These are phyloP conservation scores for Aspergillus sp. DNA, from an alignment of 2,329 filamentous ascomycete genomes.

Conservation along the genomic window DNA sequence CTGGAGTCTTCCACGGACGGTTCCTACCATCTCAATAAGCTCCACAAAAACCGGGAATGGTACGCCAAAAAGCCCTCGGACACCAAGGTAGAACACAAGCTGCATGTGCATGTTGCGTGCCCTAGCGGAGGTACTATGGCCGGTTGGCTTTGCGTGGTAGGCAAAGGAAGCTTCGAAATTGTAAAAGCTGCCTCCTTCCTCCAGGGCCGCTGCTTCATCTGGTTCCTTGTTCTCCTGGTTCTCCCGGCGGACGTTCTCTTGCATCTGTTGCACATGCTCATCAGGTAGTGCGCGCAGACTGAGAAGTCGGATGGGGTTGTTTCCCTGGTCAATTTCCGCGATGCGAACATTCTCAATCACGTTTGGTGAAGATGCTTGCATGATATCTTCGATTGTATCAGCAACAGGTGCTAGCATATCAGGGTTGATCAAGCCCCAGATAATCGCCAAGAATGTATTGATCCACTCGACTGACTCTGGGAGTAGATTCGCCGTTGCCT, in stretches of 20 bases:
- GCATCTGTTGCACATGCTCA: conserved; percentile 77
- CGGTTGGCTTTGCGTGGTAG: conserved; percentile 82
- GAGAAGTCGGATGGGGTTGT: conserved; percentile 84
- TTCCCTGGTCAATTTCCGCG: conserved; percentile 92
- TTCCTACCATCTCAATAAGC: conserved; percentile 87
- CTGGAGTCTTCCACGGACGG: conserved; percentile 78
- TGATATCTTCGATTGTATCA: conserved; percentile 93
- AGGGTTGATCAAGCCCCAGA: conserved; percentile 92
- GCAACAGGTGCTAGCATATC: conserved; percentile 92
- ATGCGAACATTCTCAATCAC: conserved; percentile 94
- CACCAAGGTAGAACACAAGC: conserved; percentile 87
- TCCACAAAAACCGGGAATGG: conserved; percentile 89
- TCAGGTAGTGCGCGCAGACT: conserved; percentile 87
- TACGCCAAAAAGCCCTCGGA: conserved; percentile 86
- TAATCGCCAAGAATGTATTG: conserved; percentile 81
- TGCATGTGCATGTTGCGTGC: conserved; percentile 98
- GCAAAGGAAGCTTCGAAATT: conserved; percentile 90
- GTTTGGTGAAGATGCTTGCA: conserved; percentile 91
- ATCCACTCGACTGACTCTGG: conserved; percentile 96
- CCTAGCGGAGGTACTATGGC: conserved; percentile 73
- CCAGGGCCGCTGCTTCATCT: conserved; percentile 83
- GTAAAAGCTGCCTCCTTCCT: conserved; percentile 90
- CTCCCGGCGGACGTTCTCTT: conserved; percentile 76
- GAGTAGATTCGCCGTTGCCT: conserved; percentile 83
- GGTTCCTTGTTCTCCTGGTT: conserved; percentile 82